Evolutionary conservation across 2,329 filamentous ascomycete species (phyloP), one percentile per base, ranked within the genome.

Genomic region (Sporothrix phasma): DNA sequence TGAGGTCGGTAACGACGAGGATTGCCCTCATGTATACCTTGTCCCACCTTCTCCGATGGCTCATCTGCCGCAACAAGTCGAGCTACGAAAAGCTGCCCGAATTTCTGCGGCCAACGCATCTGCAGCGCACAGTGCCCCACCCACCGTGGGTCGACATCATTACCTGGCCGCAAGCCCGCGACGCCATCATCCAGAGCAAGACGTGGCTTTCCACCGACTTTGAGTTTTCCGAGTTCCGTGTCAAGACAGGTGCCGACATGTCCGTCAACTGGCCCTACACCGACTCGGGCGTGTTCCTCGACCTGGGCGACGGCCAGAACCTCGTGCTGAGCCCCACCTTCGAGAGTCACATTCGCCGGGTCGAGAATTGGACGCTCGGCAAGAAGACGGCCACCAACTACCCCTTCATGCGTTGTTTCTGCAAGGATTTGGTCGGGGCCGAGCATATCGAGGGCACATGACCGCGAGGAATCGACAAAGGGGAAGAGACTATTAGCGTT

Each of bases 81-180:
- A 70, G 63, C 47, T 71, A 71, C 67, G 66, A 68, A 3, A 65
- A 67, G 39, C 67, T 72, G 15, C 70, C 70, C 3, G 66, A 49
- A 0, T 71, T 67, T 47, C 61, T 71, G 24, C 58, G 64, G 17
- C 70, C 70, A 5, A 72, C 69, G 0, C 64, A 67, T 10, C 66
- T 71, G 7, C 71, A 72, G 45, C 60, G 65, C 8, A 71, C 66
- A 5, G 66, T 70, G 1, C 68, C 70, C 0, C 70, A 71, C 53
- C 70, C 71, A 0, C 65, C 68, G 1, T 72, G 70, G 70, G 67
- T 71, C 41, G 69, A 71, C 56, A 64, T 67, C 5, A 66, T 72
- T 2, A 62, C 49, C 0, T 64, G 64, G 64, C 64, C 64, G 1
- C 29, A 61, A 22, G 61, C 51, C 7, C 58, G 64, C 29, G 64